Conservation (phyloP, 2,329 filamentous ascomycete genomes). For the Chrysoporthe austroafricana region DNA sequence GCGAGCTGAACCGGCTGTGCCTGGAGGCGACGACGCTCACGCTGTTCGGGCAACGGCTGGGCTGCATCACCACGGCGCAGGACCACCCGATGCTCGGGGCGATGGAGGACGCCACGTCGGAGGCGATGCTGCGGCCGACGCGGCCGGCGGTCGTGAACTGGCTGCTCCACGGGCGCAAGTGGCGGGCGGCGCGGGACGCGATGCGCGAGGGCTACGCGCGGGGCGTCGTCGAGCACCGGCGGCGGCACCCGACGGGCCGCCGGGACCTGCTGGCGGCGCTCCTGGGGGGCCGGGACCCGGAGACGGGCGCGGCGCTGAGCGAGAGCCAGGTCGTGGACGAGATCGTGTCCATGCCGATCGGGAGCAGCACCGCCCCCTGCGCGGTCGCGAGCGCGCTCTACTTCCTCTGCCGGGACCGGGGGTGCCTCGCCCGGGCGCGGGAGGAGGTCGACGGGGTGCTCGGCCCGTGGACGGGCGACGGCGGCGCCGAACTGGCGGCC, state of each 20-base stretch:
- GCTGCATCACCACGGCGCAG: slow-evolving; percentile 49
- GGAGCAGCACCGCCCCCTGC: slow-evolving; percentile 54
- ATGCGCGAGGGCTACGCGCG: slow-evolving; percentile 57
- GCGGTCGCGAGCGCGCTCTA: slow-evolving; percentile 51
- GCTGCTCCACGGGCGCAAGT: slow-evolving; percentile 56
- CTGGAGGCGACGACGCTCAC: slow-evolving; percentile 55
- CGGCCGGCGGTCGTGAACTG: slow-evolving; percentile 56
- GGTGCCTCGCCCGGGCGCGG: slow-evolving; percentile 52
- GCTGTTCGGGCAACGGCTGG: slow-evolving; percentile 55
- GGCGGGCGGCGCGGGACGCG: slow-evolving; percentile 54
- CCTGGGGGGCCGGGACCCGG: slow-evolving; percentile 61
- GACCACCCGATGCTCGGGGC: slow-evolving; percentile 52
- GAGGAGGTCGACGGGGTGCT: slow-evolving; percentile 58
- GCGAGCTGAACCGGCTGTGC: slow-evolving; percentile 57
- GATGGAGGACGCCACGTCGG: slow-evolving; percentile 59
- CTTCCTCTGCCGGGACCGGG: slow-evolving; percentile 55
- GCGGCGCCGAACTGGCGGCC: slow-evolving; percentile 43
- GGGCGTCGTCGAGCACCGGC: slow-evolving; percentile 61
- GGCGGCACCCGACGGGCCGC: slow-evolving; percentile 56
- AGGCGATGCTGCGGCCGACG: slow-evolving; percentile 59
- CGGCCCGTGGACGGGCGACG: slow-evolving; percentile 31
- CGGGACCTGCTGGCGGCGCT: slow-evolving; percentile 65
- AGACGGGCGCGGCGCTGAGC: slow-evolving; percentile 61
- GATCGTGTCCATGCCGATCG: slow-evolving; percentile 69
- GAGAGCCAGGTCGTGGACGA: slow-evolving; percentile 69